phyloP scores from a whole-genome alignment of 768 basidiomycete genomes.

The Lenzites betulinus region DNA sequence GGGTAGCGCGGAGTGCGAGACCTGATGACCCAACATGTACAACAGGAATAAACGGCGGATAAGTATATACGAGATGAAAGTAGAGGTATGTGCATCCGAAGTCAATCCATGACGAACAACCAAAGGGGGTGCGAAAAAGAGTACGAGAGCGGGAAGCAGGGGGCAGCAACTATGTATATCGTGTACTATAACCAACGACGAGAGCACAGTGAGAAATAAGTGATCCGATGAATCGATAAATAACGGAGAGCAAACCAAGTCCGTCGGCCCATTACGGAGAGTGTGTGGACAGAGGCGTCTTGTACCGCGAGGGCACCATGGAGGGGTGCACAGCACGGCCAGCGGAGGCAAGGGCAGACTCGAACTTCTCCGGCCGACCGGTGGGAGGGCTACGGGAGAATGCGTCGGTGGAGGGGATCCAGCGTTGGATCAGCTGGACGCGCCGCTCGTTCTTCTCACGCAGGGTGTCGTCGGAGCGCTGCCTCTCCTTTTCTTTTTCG shows the following conservation, averaged over 20 bases:
- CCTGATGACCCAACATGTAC: constrained; percentile 22
- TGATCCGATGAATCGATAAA: constrained; percentile 24
- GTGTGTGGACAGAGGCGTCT: constrained; percentile 32
- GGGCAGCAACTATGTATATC: constrained; percentile 31
- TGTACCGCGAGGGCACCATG: constrained; percentile 29
- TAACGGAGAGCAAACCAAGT: constrained; percentile 23
- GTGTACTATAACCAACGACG: constrained; percentile 28
- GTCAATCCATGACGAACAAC: constrained; percentile 24
- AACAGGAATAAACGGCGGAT: constrained; percentile 31
- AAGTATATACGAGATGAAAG: constrained; percentile 32
- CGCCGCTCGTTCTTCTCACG: constrained; percentile 37
- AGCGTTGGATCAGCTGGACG: constrained; percentile 52
- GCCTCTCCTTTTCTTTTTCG: constrained; percentile 43
- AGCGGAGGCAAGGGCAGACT: constrained; percentile 2
- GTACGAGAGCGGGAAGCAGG: constrained; percentile 31
- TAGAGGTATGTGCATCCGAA: constrained; percentile 28
- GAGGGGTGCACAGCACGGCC: constrained; percentile 7
- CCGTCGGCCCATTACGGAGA: constrained; percentile 23
- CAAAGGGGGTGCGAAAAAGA: constrained; percentile 18
- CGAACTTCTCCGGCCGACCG: constrained; percentile 30
- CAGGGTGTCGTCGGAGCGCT: constrained; percentile 35
- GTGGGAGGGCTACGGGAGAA: constrained; percentile 35
- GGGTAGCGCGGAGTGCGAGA: constrained; percentile 24
- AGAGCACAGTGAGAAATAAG: constrained; percentile 24
- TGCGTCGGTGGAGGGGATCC: constrained; percentile 53